Evolutionary conservation across 352 stramenopile species (phyloP).

Genomic region (Phytopythium oedochilum): DNA sequence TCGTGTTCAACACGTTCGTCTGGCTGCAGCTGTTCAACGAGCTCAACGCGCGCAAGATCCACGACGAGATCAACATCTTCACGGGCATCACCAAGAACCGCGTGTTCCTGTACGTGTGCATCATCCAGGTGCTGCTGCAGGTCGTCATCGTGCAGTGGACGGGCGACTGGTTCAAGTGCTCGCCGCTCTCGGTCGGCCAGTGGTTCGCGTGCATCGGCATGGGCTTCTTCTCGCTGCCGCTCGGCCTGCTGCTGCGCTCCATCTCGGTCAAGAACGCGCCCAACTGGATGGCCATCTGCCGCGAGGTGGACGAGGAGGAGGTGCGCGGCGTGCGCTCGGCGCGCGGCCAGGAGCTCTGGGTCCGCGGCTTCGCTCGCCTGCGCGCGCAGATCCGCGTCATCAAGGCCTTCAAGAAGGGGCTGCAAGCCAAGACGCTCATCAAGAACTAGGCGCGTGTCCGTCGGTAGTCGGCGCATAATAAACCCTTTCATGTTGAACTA

Average conservation of each 20-base stretch:
- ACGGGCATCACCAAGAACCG: conserved; percentile 86
- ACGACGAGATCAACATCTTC: conserved; percentile 96
- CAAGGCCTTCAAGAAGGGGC: conserved; percentile 57
- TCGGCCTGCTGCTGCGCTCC: conserved; percentile 45
- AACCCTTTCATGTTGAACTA: too few relatives aligned
- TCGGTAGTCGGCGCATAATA: too few relatives aligned
- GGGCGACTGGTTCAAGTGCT: conserved; percentile 62
- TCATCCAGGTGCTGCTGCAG: conserved; percentile 89
- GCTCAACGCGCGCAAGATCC: conserved; percentile 76
- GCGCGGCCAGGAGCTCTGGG: conserved; percentile 50
- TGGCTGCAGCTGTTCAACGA: conserved; percentile 93
- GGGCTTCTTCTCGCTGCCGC: conserved; percentile 39
- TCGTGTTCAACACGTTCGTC: conserved; percentile 97
- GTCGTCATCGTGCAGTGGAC: conserved; percentile 95
- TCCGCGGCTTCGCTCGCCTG: conserved; percentile 44
- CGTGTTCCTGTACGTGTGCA: conserved; percentile 90
- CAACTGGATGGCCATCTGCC: conserved; percentile 50
- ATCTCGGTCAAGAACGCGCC: conserved; percentile 57
- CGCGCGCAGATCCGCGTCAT: conserved; percentile 59
- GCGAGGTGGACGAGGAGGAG: conserved; percentile 38
- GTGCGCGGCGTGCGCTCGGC: conserved; percentile 22
- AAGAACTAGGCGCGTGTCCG: too few relatives aligned
- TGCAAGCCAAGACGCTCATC: conserved; percentile 33
- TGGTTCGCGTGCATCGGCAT: conserved; percentile 60
- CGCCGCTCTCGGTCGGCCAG: conserved; percentile 28